Conservation (phyloP, 805 yeast genomes). For the Pichia nanzhaoensis region DNA sequence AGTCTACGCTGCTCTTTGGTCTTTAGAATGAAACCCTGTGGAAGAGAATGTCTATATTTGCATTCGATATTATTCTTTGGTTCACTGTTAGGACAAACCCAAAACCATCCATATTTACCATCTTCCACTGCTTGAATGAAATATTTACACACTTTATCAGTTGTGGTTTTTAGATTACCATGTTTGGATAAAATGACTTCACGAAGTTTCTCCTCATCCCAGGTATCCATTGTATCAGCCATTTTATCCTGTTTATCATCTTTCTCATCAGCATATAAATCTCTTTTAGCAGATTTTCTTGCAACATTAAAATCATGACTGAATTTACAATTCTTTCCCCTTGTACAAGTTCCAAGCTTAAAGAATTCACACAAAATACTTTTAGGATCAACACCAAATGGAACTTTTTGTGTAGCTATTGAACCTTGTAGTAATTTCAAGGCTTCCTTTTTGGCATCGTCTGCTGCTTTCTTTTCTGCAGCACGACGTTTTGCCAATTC, state of each 20-base stretch:
- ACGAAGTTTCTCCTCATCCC: constrained; percentile 96
- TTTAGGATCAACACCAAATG: constrained; percentile 97
- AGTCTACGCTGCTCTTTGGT: constrained; percentile 92
- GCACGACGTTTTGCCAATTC: constrained; percentile 58
- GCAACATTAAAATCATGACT: constrained; percentile 84
- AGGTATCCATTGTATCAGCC: constrained; percentile 84
- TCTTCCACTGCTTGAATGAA: constrained; percentile 97
- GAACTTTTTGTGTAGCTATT: constrained; percentile 73
- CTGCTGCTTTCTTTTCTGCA: constrained; percentile 88
- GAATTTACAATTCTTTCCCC: constrained; percentile 84
- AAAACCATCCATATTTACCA: constrained; percentile 98
- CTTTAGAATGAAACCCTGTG: constrained; percentile 94
- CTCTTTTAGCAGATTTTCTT: constrained; percentile 83
- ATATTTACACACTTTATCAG: constrained; percentile 88
- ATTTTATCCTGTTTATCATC: constrained; percentile 45
- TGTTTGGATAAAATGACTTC: constrained; percentile 84
- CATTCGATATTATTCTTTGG: constrained; percentile 49
- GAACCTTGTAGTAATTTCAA: constrained; percentile 63
- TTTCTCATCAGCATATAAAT: constrained; percentile 86
- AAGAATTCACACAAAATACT: constrained; percentile 84
- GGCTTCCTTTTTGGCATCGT: constrained; percentile 82
- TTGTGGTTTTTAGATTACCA: constrained; percentile 89
- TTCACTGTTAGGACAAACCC: constrained; percentile 96
- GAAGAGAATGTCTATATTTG: constrained; percentile 91
- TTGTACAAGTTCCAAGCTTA: constrained; percentile 77